Base-by-base conservation (phyloP, 805 yeast species). In the Metschnikowia amazonensis region DNA sequence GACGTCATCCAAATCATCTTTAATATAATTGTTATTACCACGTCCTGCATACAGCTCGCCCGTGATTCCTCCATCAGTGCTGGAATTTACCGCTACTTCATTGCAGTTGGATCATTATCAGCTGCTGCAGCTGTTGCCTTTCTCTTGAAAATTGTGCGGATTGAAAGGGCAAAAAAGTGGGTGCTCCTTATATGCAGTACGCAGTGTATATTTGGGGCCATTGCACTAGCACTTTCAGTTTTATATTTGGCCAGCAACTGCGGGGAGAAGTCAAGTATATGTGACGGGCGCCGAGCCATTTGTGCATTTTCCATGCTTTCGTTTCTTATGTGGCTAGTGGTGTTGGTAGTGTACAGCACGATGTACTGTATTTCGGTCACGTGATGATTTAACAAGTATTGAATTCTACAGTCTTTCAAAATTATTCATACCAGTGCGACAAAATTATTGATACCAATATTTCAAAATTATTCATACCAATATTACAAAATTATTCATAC, bases 121-220 rank as follows among this genome's bases (percentile, higher is more conserved):
- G 51, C 69, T 4, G 55, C 60, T 2, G 62, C 67, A 10, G 62
- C 74, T 2, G 40, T 70, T 2, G 49, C 69, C 27, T 69, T 72
- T 48, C 56, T 72, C 23, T 57, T 64, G 16, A 62, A 60, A n/a
- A 47, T 67, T n/a, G 60, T 72, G 42, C 64, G 64, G 43, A 71
- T 66, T 45, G 76, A 69, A 43, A 61, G 53, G 43, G 11, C 23
- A 10, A 18, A 13, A 17, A 51, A 72, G 43, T 69, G 69, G 45
- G 75, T 75, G 2, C 64, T 70, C 24, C 67, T 70, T 43, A 71
- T 69, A 45, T 68, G 74, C 42, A 44, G 66, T 10, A 53, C 64
- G 2, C 67, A 70, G 2, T 50, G 64, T 17, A 37, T 70, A 4
- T 50, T 71, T 50, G 64, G 69, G 29, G 48, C 69, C 8, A 64